Evolutionary conservation across 371 early-diverging fungal genomes (phyloP), one percentile per base, ranked within the genome.

Genomic region (Parasitella parasitica): DNA sequence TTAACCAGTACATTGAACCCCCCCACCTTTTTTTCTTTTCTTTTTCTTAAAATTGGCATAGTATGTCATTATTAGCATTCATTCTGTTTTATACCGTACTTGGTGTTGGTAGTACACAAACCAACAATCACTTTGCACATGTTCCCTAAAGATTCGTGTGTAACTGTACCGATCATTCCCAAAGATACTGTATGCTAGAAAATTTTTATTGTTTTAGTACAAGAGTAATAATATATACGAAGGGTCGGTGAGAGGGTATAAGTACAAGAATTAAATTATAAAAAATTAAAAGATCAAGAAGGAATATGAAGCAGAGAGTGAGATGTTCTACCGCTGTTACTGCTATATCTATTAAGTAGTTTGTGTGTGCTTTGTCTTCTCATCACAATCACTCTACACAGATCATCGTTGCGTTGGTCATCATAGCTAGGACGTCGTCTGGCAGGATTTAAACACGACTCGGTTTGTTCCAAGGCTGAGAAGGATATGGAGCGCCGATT

Each of bases 401-500:
- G 7, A 15, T 63, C 63, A 20, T 63, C 54, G 27, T 27, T 61
- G 5, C 34, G 35, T 15, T 38, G 38, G 30, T 38, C 38, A 20
- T 32, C n/a, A 34, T 48, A 32, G 48, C 46, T 61, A 4, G 61
- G 27, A 36, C 61, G 28, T 54, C 56, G 46, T n/a, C 54, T 54
- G 61, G 49, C 54, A 39, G 55, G 43, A 46, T 64, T 48, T 20
- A 65, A 39, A 22, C 54, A 34, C 24, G 48, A 54, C 54, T 64
- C 53, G 38, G 53, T 43, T n/a, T 59, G 54, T 13, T 64, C 52
- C n/a, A 59, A 18, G n/a, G 20, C 38, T 50, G 63, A 57, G 37
- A 63, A 38, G 51, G 49, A 54, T 15, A 37, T 39, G 12, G 59
- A 54, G 38, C 60, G 60, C 55, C 64, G 64, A 63, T 39, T 41